These are phyloP conservation scores for Daldinia childiae DNA, from an alignment of 495 filamentous ascomycete genomes.

Conservation along the genomic window DNA sequence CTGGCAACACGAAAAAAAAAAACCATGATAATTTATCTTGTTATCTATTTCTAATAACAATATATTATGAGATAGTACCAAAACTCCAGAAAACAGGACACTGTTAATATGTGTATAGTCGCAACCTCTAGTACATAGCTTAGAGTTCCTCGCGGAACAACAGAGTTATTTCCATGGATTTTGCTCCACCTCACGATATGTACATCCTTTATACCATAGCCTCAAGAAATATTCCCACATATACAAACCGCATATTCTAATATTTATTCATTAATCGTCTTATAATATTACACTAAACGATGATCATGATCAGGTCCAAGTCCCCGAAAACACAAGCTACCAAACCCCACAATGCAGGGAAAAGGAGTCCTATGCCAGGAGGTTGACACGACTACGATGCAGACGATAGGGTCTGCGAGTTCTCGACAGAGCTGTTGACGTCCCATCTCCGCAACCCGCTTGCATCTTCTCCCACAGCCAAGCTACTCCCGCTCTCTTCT, in stretches of 20 bases:
- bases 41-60: no score
- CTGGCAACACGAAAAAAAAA: no score
- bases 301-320: background rate
- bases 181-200: no score
- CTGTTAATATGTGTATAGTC: no score
- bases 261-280: background rate
- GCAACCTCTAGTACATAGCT: no score
- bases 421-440: conserved; percentile 6
- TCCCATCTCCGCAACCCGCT: conserved; percentile 4
- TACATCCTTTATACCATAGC: background rate
- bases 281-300: background rate
- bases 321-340: conserved; percentile 2
- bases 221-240: background rate
- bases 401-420: conserved; percentile 15
- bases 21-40: no score
- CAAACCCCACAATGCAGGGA: conserved; percentile 4
- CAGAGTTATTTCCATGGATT: no score
- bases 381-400: conserved; percentile 1
- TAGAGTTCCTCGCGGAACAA: no score
- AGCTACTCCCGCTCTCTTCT: background rate
- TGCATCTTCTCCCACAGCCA: background rate
- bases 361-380: background rate
- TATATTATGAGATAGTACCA: no score
- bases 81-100: no score
- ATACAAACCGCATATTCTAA: background rate